Conservation (phyloP, 2,329 filamentous ascomycete genomes). For the Beauveria brongniartii region DNA sequence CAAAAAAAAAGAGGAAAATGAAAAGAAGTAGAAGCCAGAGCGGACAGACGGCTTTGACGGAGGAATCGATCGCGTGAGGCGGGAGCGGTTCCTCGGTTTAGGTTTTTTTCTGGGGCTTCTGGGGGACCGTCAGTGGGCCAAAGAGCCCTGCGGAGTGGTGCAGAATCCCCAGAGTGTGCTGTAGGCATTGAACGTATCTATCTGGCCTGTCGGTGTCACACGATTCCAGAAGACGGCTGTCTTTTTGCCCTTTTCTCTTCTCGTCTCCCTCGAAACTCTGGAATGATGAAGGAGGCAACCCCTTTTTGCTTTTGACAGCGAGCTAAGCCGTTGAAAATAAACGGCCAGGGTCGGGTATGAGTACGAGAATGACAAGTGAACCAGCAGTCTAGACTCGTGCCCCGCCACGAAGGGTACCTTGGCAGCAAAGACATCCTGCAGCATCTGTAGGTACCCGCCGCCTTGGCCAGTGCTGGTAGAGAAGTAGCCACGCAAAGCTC, state of each 20-base stretch:
- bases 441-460: not conserved
- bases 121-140: constrained; percentile 1
- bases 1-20: constrained; percentile 6
- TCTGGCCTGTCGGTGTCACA: not conserved
- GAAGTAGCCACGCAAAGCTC: too few species aligned
- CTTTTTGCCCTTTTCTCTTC: too few species aligned
- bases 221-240: too few species aligned
- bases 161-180: too few species aligned
- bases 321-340: not conserved
- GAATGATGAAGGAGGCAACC: too few species aligned
- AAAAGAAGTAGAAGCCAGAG: constrained; percentile 6
- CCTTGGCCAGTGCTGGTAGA: too few species aligned
- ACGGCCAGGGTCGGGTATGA: not conserved
- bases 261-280: too few species aligned
- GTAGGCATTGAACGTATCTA: not conserved
- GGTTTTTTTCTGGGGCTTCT: constrained; percentile 11
- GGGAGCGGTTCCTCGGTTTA: constrained; percentile 11
- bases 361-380: too few species aligned
- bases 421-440: not conserved
- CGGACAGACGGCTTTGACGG: not conserved
- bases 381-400: not conserved
- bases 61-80: constrained; percentile 13
- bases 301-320: not conserved
- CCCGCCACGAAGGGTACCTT: constrained; percentile 1
- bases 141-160: not conserved